These are phyloP conservation scores for Kandelia obovata DNA, from an alignment of 345 rosid species.

Conservation along the genomic window DNA sequence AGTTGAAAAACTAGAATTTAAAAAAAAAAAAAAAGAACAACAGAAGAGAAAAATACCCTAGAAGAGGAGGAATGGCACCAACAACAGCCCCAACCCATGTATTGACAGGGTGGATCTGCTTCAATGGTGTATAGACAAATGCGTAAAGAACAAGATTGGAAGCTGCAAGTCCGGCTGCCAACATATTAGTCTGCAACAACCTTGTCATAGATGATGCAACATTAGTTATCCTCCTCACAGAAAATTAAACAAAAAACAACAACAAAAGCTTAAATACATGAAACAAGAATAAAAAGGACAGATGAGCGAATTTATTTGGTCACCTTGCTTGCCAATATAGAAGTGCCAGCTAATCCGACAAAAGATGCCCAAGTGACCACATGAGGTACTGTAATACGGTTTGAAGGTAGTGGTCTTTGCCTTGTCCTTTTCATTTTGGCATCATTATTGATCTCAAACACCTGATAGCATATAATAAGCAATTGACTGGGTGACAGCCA, in stretches of 20 bases:
- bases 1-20: constrained; percentile 13
- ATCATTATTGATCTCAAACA: constrained; percentile 82
- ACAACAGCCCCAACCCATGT: constrained; percentile 99
- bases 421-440: constrained; percentile 90
- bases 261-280: constrained; percentile 2
- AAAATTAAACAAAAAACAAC: background rate
- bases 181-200: constrained; percentile 86
- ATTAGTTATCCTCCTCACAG: constrained; percentile 29
- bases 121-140: constrained; percentile 38
- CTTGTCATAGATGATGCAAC: constrained; percentile 46
- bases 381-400: constrained; percentile 62
- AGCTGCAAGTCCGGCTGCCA: constrained; percentile 62
- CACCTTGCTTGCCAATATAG: constrained; percentile 80
- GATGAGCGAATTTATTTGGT: constrained; percentile 16
- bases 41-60: constrained; percentile 82
- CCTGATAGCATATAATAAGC: constrained; percentile 28
- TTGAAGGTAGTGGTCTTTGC: constrained; percentile 83
- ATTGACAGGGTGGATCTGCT: constrained; percentile 94
- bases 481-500: background rate
- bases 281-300: constrained; percentile 9
- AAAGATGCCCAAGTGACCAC: constrained; percentile 80
- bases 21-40: constrained; percentile 69
- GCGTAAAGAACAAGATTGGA: constrained; percentile 24
- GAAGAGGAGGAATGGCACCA: constrained; percentile 95
- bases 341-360: constrained; percentile 71